Conservation (phyloP, 352 stramenopile genomes). For the Phytopythium cucurbitacearum region DNA sequence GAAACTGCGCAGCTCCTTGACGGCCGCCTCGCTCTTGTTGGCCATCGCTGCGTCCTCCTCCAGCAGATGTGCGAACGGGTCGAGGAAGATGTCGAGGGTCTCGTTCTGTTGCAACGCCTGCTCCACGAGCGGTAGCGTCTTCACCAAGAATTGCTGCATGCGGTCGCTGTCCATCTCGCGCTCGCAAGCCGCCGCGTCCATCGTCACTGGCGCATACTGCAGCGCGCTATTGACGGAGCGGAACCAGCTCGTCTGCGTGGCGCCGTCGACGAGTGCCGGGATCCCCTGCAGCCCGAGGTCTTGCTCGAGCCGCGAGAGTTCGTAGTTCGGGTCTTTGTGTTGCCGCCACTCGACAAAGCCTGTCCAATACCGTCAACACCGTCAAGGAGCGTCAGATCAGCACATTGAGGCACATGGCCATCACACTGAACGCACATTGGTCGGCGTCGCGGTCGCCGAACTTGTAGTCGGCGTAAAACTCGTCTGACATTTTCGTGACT, state of each 20-base stretch:
- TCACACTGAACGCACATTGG: constrained; percentile 35
- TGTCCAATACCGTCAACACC: constrained; percentile 7
- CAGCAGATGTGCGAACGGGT: constrained; percentile 66
- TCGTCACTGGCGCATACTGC: constrained; percentile 73
- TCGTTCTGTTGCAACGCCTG: constrained; percentile 82
- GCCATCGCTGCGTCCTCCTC: constrained; percentile 57
- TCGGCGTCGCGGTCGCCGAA: constrained; percentile 79
- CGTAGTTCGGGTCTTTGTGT: constrained; percentile 82
- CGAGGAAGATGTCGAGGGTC: constrained; percentile 81
- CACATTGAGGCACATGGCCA: not conserved
- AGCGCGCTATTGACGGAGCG: constrained; percentile 77
- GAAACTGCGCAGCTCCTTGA: constrained; percentile 91
- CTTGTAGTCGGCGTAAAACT: constrained; percentile 82
- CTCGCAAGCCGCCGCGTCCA: constrained; percentile 28
- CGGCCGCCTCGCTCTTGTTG: constrained; percentile 84
- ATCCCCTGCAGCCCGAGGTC: constrained; percentile 76
- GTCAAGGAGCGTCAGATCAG: not conserved
- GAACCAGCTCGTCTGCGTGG: constrained; percentile 82
- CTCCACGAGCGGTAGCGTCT: constrained; percentile 64
- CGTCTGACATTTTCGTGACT: constrained; percentile 77
- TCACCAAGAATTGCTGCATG: constrained; percentile 63
- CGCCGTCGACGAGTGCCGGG: constrained; percentile 55
- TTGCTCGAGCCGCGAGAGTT: constrained; percentile 71
- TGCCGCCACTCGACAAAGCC: constrained; percentile 84
- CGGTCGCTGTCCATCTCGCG: constrained; percentile 65